These are phyloP conservation scores for Capsicum rhomboideum DNA, from an alignment of 257 asterid species.

Conservation along the genomic window DNA sequence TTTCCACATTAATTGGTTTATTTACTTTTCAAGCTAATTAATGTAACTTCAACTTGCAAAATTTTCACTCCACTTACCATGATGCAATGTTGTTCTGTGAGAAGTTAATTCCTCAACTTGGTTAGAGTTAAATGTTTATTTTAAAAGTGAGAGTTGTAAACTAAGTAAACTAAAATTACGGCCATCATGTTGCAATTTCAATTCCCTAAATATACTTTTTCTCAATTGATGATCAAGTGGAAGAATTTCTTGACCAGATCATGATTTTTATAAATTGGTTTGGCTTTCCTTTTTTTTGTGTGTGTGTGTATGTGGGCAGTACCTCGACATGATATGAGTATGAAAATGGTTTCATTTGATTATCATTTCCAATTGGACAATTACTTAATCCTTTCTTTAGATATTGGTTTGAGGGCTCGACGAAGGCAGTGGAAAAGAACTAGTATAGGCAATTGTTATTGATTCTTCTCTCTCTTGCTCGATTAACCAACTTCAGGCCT, in stretches of 20 bases:
- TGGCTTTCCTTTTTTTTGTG: no score
- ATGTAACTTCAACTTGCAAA: background rate
- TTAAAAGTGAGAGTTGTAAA: background rate
- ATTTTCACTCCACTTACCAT: background rate
- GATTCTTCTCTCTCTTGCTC: no score
- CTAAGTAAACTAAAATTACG: background rate
- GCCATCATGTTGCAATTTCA: background rate
- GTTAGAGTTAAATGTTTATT: background rate
- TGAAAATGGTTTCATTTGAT: background rate
- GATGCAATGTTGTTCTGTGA: background rate
- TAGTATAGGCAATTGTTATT: no score
- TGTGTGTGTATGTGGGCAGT: no score
- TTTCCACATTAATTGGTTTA: background rate
- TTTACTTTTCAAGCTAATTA: background rate
- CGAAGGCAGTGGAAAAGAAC: no score
- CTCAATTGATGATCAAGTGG: background rate
- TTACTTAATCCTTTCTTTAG: no score
- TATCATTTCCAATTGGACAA: background rate
- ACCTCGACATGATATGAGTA: background rate
- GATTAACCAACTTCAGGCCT: no score
- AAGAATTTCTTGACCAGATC: no score
- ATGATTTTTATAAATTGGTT: no score
- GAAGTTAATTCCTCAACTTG: background rate
- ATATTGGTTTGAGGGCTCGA: no score
- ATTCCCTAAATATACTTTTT: background rate